Evolutionary conservation across 441 rosid genomes (phyloP).

Genomic region (Codiaeum variegatum): DNA sequence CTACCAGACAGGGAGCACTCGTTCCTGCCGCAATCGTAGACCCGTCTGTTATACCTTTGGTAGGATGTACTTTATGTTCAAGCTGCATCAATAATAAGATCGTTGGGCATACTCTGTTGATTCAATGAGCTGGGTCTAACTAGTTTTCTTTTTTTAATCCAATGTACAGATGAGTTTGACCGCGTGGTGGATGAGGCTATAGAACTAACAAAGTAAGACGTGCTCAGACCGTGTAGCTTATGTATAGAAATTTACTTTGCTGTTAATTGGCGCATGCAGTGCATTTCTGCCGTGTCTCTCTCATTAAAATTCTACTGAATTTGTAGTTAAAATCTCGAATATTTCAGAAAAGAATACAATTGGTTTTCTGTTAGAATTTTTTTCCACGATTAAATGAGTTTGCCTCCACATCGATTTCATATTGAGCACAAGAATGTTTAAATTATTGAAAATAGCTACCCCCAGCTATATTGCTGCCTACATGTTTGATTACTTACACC

Average conservation of each 20-base stretch:
- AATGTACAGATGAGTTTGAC: constrained; percentile 66
- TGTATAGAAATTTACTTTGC: constrained; percentile 11
- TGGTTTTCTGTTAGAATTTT: background rate
- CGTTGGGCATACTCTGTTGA: background rate
- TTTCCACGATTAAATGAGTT: background rate
- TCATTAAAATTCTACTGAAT: background rate
- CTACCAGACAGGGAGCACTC: constrained; percentile 33
- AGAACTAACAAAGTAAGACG: constrained; percentile 51
- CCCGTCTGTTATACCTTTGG: constrained; percentile 72
- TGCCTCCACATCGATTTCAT: background rate
- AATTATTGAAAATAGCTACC: background rate
- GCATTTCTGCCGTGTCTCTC: background rate
- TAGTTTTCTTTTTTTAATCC: constrained; percentile 9
- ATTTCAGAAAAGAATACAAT: background rate
- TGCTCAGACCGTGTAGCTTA: constrained; percentile 15
- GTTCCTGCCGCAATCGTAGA: constrained; percentile 62
- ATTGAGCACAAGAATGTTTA: background rate
- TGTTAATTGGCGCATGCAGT: background rate
- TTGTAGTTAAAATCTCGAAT: constrained; percentile 2
- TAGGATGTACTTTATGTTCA: constrained; percentile 29
- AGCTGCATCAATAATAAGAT: constrained; percentile 5
- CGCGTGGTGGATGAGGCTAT: constrained; percentile 68
- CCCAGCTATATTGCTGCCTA: background rate
- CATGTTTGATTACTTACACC: background rate
- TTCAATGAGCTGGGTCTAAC: background rate